Conservation (phyloP, 192 early-diverging fungal species). For the Coemansia sp. region DNA sequence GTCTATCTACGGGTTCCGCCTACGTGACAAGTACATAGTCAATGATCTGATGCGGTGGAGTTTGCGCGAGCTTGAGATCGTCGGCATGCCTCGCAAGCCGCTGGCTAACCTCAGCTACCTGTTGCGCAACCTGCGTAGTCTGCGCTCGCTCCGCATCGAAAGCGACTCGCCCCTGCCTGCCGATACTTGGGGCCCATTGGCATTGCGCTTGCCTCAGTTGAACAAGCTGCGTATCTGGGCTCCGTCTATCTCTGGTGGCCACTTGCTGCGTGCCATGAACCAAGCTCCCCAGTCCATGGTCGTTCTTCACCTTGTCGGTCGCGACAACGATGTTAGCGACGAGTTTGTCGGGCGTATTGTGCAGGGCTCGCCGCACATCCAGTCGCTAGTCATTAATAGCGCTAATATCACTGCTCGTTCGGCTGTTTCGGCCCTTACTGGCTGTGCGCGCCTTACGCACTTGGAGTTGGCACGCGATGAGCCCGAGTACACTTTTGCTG, state of each 20-base stretch:
- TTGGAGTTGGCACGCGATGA: conserved; percentile 37
- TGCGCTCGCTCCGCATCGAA: conserved; percentile 39
- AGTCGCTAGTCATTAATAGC: conserved; percentile 41
- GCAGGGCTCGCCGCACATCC: conserved; percentile 18
- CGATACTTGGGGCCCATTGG: conserved; percentile 36
- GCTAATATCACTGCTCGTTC: conserved; percentile 26
- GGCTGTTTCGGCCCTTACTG: conserved; percentile 9
- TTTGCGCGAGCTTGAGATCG: conserved; percentile 42
- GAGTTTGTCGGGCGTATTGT: conserved; percentile 24
- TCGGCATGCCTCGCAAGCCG: conserved; percentile 47
- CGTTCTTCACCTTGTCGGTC: conserved; percentile 37
- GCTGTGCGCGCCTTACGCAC: conserved; percentile 15
- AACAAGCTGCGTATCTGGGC: conserved; percentile 45
- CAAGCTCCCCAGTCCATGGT: conserved; percentile 13
- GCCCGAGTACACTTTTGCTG: conserved; percentile 5
- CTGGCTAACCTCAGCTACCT: conserved; percentile 39
- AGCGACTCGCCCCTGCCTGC: conserved; percentile 36
- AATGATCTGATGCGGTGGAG: conserved; percentile 50
- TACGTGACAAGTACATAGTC: conserved; percentile 45
- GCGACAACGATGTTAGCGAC: conserved; percentile 23
- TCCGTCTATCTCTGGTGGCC: conserved; percentile 22
- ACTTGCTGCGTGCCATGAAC: conserved; percentile 15
- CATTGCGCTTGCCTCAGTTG: conserved; percentile 25
- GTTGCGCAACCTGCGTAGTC: conserved; percentile 28
- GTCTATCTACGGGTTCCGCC: conserved; percentile 43